Evolutionary conservation across 2,329 filamentous ascomycete species (phyloP), one percentile per base, ranked within the genome.

Genomic region (Hortaea werneckii): DNA sequence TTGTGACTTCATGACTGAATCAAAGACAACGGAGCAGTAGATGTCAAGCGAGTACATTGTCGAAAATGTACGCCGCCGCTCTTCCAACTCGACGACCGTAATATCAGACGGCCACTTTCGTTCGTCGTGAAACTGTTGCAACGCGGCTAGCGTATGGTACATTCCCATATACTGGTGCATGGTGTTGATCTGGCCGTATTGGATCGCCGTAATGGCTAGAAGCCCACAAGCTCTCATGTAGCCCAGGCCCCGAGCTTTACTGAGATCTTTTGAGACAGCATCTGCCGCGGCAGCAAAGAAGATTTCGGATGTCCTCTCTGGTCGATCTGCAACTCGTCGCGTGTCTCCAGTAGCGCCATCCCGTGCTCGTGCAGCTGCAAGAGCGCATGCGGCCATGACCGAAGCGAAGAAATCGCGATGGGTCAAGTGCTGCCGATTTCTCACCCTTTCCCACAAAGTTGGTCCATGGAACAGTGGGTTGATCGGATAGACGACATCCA

Each of bases 31-130:
- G 3, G 72, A 69, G 0, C 71, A 67, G 56, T 73, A 77, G 3
- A 79, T 67, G 46, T 79, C 76, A 1, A 79, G 60, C 6, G 71
- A 75, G 54, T 79, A 79, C 45, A 75, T 76, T 34, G 74, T 74
- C 76, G 76, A 79, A 52, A 74, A 73, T 51, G 75, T 53, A 51
- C 70, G 59, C 47, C 73, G 64, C 35, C 72, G 63, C 56, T 74
- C 69, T 53, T 77, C 73, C 11, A 56, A 61, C 53, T 77, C 74
- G 6, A 74, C 62, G 4, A 65, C 54, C 8, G 63, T 62, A 6
- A 76, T 61, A 9, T 64, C 59, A 4, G 61, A 59, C 0, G 74
- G 74, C 76, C 76, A 79, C 9, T 70, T 65, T 5, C 64, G 59
- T 53, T 79, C 76, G 52, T 78, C 73, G 51, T 77, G 72, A n/a